These are phyloP conservation scores for Raffaelea arxii DNA, from an alignment of 2,329 filamentous ascomycete genomes.

Conservation along the genomic window DNA sequence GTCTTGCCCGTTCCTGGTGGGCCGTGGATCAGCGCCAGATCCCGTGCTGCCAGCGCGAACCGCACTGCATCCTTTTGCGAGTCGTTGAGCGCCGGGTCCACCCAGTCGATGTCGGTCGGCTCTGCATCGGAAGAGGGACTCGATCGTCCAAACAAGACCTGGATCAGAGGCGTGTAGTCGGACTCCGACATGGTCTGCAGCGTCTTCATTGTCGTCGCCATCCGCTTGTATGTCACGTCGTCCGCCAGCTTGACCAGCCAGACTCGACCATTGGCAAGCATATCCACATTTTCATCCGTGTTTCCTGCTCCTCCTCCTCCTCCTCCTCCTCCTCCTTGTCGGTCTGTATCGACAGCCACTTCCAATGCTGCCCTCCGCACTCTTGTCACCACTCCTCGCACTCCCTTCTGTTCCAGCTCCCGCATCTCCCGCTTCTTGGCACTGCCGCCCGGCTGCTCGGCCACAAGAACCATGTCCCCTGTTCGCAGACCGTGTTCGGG, in stretches of 20 bases:
- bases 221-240: conserved; percentile 56
- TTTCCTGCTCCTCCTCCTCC: too few relatives aligned
- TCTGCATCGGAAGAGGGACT: conserved; percentile 38
- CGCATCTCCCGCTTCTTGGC: conserved; percentile 64
- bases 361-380: conserved; percentile 48
- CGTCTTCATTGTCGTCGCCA: conserved; percentile 53
- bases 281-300: too few relatives aligned
- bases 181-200: conserved; percentile 47
- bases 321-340: conserved; percentile 51
- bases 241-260: conserved; percentile 61
- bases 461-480: conserved; percentile 69
- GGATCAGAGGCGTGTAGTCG: conserved; percentile 50
- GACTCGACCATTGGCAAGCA: conserved; percentile 28
- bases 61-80: conserved; percentile 59
- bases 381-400: conserved; percentile 60
- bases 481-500: conserved; percentile 67
- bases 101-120: conserved; percentile 41
- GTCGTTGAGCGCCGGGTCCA: conserved; percentile 53
- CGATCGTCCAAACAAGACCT: conserved; percentile 52
- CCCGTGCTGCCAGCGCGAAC: conserved; percentile 75
- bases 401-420: conserved; percentile 59
- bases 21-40: conserved; percentile 86
- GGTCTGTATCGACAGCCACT: conserved; percentile 63
- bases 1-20: conserved; percentile 97
- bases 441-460: conserved; percentile 63